phyloP scores from a whole-genome alignment of 2,329 filamentous ascomycete genomes.

The Beauveria sp. region DNA sequence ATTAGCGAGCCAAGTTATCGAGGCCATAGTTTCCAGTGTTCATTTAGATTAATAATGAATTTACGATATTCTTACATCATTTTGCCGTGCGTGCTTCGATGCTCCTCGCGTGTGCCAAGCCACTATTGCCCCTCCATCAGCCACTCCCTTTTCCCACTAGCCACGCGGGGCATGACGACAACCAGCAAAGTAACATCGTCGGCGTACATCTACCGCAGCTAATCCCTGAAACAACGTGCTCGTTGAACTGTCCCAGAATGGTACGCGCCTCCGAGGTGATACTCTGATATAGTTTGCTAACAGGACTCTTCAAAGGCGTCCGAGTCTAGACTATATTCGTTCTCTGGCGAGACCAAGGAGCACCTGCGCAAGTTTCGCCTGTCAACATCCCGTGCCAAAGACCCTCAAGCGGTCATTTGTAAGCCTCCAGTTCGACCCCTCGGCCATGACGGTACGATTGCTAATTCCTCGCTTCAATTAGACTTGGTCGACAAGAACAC shows the following conservation, averaged over 20 bases:
- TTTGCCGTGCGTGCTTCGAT: background rate
- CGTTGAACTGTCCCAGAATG: background rate
- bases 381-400: constrained; percentile 76
- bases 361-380: constrained; percentile 92
- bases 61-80: background rate
- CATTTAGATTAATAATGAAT: background rate
- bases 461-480: constrained; percentile 30
- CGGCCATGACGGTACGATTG: no score
- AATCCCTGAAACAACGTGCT: background rate
- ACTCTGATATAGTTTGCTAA: background rate
- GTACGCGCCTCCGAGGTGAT: background rate
- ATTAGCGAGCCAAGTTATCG: background rate
- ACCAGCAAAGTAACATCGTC: background rate
- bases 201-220: background rate
- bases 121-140: constrained; percentile 7
- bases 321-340: constrained; percentile 84
- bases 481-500: constrained; percentile 86
- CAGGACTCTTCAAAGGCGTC: constrained; percentile 38
- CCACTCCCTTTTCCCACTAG: background rate
- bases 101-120: background rate
- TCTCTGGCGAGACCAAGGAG: constrained; percentile 83
- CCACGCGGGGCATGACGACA: constrained; percentile 13
- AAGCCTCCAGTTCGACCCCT: constrained; percentile 32
- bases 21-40: background rate
- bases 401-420: constrained; percentile 92